Evolutionary conservation across 1,284 basidiomycete genomes (phyloP), one percentile per base, ranked within the genome.

Genomic region (Boletellus dicymbophilus): DNA sequence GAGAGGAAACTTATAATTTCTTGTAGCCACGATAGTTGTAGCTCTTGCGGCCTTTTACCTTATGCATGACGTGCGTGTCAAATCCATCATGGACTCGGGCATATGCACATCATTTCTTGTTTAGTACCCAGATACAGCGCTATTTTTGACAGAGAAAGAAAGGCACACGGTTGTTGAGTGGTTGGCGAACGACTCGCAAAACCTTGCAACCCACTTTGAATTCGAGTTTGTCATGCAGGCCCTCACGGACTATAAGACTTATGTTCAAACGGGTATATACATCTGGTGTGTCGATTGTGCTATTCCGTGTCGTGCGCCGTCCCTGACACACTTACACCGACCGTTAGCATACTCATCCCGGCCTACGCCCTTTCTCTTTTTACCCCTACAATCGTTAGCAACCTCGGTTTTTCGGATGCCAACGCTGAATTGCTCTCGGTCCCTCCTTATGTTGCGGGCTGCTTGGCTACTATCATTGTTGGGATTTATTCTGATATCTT

Each of bases 331-430:
- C 52, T 20, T 54, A 53, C 15, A 28, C 12, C 37, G 22, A 13
- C 55, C 59, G 18, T 20, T 46, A 71, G 78, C 28, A 49, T 76
- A 21, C 68, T 83, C 49, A 64, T 78, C 46, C 76, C 82, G 6
- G 63, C 81, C 34, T 83, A 83, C 54, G 75, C 78, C 12, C 75
- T 84, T 53, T 75, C 82, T 22, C 71, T 84, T 37, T 85, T 85
- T 54, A 72, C 72, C 3, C 81, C 81, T 2, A 80, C 77, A 1
- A 81, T 84, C 57, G 75, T 84, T 44, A 69, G 72, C 9, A 67
- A 75, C 43, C 69, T 83, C 6, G 81, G 82, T 4, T 87, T 73
- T 68, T 72, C 75, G 3, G 75, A 81, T 23, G 74, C 80, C 1
- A 61, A 72, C 34, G 82, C 84, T 5, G 82, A 86, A 55, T 66